Base-by-base conservation (phyloP, 495 filamentous ascomycete species). In the Halenospora varia region DNA sequence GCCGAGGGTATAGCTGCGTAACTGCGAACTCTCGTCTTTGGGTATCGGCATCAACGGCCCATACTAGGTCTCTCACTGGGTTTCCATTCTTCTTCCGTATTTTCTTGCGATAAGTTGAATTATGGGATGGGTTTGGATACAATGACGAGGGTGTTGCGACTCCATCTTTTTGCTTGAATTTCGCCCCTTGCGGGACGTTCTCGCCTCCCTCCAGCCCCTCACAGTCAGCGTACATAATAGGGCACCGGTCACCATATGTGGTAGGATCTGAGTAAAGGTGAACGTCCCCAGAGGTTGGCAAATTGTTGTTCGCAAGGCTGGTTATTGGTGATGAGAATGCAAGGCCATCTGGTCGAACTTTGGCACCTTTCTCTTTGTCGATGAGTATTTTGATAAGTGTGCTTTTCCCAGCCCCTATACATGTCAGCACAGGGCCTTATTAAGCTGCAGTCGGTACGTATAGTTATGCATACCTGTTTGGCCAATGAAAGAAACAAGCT, bases 231-330 rank as follows among this genome's bases (percentile, higher is more conserved):
- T 76, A 80, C 0, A 85, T 69, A 0, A 83, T 64, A 1, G 81
- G 82, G 2, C 49, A 26, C 25, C 66, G 53, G 10, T 70, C 63
- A 10, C 65, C 62, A 25, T 72, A 70, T 0, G 76, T 82, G 15
- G 67, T 67, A 0, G 82, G 82, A 64, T 88, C 83, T 0, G 73
- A 65, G 55, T 86, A 88, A 9, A 87, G 70, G 66, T 88, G 85
- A 13, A 87, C 84, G 62, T 85, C 81, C 13, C 25, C 50, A 2
- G 48, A 53, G n/a, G 53, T 62, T 2, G 59, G 48, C 0, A 50
- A 9, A 2, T 53, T 9, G 15, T 29, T 9, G 22, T 39, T 39
- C 1, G 20, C 1, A 9, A 19, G 20, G 15, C 29, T 35, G 8
- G 41, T 39, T 11, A 59, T 40, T 48, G 56, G 56, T 13, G 29